These are phyloP conservation scores for Sporothrix euskadiensis DNA, from an alignment of 2,329 filamentous ascomycete genomes.

Conservation along the genomic window DNA sequence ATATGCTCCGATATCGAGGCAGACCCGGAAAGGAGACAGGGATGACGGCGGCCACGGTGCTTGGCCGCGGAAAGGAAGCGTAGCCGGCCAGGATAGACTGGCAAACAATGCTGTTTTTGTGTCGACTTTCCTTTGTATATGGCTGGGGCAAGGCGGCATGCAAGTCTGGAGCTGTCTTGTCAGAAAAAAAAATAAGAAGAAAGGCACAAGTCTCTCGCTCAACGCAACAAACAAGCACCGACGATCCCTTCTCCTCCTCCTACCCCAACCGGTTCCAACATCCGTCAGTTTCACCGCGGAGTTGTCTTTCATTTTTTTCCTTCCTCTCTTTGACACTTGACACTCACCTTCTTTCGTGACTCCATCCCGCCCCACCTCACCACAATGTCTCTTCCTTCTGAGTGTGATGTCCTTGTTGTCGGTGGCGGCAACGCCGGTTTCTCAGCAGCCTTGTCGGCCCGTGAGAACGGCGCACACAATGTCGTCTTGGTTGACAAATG, in stretches of 20 bases:
- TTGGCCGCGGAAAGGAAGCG: neutral
- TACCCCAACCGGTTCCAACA: neutral
- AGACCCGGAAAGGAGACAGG: neutral
- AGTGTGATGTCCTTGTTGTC: conserved; percentile 53
- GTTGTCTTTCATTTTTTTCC: neutral
- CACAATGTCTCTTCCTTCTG: conserved; percentile 21
- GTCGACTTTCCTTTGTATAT: neutral
- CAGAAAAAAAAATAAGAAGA: neutral
- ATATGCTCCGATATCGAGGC: conserved; percentile 10
- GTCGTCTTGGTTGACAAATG: conserved; percentile 63
- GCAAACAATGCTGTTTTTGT: neutral
- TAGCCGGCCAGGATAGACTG: neutral
- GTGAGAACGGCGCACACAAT: conserved; percentile 45
- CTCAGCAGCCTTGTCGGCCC: conserved; percentile 58
- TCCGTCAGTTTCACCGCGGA: neutral
- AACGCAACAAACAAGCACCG: neutral
- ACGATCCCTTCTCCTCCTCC: neutral
- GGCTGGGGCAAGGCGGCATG: neutral
- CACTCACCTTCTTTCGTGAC: neutral
- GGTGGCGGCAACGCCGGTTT: conserved; percentile 67
- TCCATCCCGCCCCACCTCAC: neutral
- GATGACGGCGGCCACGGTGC: neutral
- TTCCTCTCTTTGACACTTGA: neutral
- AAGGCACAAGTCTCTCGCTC: neutral
- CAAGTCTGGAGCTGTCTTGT: neutral